Evolutionary conservation across 208 protist genomes (phyloP), one percentile per base, ranked within the genome.

Genomic region (Leishmania gerbilli): DNA sequence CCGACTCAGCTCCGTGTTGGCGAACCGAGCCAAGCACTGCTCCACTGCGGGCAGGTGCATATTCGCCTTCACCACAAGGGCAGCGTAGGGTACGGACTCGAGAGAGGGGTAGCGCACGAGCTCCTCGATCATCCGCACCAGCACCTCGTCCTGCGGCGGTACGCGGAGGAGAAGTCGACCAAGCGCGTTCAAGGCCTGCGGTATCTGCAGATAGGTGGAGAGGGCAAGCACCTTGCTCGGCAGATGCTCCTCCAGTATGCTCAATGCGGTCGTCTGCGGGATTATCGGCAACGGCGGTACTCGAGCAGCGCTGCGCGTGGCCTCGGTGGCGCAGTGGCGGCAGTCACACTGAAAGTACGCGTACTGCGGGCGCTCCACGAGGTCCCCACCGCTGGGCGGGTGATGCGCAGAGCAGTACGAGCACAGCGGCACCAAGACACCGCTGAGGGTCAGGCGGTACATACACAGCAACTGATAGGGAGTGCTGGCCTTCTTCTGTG

Each of bases 301-400:
- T 2, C 45, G 60, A 13, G 55, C 34, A 24, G 80, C 55, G 7
- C 71, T 21, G 27, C 82, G 74, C 9, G 62, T 67, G 3, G 40
- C 45, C 19, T 78, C 81, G 1, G n/a, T n/a, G 34, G 55, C 51
- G 68, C 87, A 90, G 76, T 74, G 71, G 15, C 67, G 42, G 80
- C 93, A 96, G 62, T 91, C 85, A 72, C 92, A 95, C 56, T 72
- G 65, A 77, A 95, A 95, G 82, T 94, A 90, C n/a, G 86, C 85
- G 79, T 88, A 91, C 71, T 89, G 79, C 17, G 87, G 84, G 67
- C 87, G 82, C 78, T 75, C 79, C 40, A 81, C 64, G 37, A 74
- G 74, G 3, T 85, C 78, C 24, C 56, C 77, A 49, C 68, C 62
- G 51, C 11, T 76, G 53, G 91, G 91, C 24, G 89, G 86, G 84